Conservation (phyloP, 1,139 yeast species). For the Pichia sp. region DNA sequence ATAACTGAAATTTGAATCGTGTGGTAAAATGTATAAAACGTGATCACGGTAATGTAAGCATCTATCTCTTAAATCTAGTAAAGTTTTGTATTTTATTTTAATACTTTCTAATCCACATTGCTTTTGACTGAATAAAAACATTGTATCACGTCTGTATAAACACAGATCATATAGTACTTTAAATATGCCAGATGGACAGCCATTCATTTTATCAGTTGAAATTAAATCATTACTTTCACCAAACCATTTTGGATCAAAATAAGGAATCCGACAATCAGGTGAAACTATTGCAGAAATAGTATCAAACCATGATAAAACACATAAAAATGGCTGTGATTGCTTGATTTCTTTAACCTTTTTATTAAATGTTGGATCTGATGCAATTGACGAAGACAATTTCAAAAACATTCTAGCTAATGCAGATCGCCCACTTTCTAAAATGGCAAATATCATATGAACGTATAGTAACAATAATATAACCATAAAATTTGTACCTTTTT, state of each 20-base stretch:
- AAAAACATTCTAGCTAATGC: constrained; percentile 43
- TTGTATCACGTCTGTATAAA: constrained; percentile 4
- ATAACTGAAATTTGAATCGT: constrained; percentile 26
- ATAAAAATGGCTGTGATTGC: constrained; percentile 40
- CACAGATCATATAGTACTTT: constrained; percentile 29
- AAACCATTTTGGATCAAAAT: constrained; percentile 45
- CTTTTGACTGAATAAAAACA: constrained; percentile 3
- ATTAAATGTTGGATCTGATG: constrained; percentile 34
- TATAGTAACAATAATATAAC: constrained; percentile 45
- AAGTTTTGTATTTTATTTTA: background rate
- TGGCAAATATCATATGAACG: constrained; percentile 45
- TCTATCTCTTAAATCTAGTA: constrained; percentile 12
- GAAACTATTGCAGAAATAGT: constrained; percentile 49
- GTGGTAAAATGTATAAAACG: constrained; percentile 30
- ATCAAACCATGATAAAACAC: constrained; percentile 50
- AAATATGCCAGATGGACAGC: constrained; percentile 52
- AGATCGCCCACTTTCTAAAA: constrained; percentile 47
- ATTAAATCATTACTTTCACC: constrained; percentile 36
- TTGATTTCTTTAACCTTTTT: constrained; percentile 36
- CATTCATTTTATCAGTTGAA: constrained; percentile 47
- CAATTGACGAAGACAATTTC: constrained; percentile 43
- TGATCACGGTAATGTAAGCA: constrained; percentile 38
- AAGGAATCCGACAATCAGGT: constrained; percentile 48
- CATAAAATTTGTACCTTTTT: constrained; percentile 37
- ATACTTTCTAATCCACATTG: constrained; percentile 1